Conservation (phyloP, 768 basidiomycete species). For the Tylopilus plumbeoviolaceoides region DNA sequence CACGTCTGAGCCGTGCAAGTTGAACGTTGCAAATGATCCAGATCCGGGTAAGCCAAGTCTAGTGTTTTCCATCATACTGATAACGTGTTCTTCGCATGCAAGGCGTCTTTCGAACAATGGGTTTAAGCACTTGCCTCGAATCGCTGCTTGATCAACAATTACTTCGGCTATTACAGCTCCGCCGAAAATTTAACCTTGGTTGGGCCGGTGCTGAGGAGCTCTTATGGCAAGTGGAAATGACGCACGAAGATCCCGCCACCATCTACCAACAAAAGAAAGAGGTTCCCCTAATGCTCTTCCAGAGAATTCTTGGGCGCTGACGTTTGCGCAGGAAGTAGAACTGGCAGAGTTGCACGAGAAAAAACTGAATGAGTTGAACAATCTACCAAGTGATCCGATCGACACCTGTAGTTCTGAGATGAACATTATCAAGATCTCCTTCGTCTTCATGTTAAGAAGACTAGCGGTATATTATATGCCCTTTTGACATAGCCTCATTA, state of each 20-base stretch:
- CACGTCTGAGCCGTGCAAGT: not conserved
- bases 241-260: constrained; percentile 37
- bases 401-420: constrained; percentile 32
- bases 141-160: constrained; percentile 56
- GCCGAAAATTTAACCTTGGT: constrained; percentile 50
- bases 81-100: constrained; percentile 11
- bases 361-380: constrained; percentile 35
- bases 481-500: not conserved
- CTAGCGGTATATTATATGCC: constrained; percentile 42
- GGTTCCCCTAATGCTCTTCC: constrained; percentile 19
- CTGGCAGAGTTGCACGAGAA: constrained; percentile 46
- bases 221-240: constrained; percentile 38
- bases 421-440: constrained; percentile 61
- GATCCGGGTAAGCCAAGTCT: not conserved
- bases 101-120: constrained; percentile 53
- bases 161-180: constrained; percentile 47
- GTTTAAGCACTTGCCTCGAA: constrained; percentile 61
- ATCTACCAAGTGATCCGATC: constrained; percentile 55
- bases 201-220: constrained; percentile 70
- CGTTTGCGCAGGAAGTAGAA: constrained; percentile 1
- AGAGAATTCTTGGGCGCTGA: not conserved
- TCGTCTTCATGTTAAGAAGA: constrained; percentile 61
- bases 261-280: constrained; percentile 32
- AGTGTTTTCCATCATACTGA: not conserved
- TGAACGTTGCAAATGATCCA: not conserved